Percentiles rank a stretch among this genome's conserved stretches.
Evolutionary conservation across 148 eudicot species (phyloP).

Genomic region (Cornus florida): DNA sequence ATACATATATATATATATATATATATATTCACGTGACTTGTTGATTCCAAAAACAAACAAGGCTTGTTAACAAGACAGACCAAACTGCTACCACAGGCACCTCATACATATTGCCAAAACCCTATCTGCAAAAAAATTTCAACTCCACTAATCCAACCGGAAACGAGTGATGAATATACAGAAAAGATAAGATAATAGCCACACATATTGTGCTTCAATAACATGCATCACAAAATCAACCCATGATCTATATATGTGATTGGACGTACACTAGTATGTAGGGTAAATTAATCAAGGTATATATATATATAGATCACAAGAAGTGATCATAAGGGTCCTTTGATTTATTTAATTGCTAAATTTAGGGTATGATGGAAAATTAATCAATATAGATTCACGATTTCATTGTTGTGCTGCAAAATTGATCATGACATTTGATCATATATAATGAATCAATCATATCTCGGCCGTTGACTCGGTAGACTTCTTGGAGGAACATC

Average conservation of each 20-base stretch:
- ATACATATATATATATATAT: background rate
- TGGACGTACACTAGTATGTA: background rate
- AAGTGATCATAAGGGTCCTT: background rate
- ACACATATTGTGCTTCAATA: background rate
- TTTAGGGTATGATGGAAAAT: background rate
- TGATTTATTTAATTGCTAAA: too few relatives aligned
- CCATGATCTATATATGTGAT: background rate
- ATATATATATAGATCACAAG: too few relatives aligned
- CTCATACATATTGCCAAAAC: slow-evolving; percentile 19
- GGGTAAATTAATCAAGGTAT: too few relatives aligned
- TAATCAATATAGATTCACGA: too few relatives aligned
- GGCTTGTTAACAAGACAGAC: slow-evolving; percentile 5
- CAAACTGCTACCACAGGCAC: slow-evolving; percentile 50
- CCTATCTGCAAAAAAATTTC: slow-evolving; percentile 23
- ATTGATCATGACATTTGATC: background rate
- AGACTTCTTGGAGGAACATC: background rate
- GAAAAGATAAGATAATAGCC: slow-evolving; percentile 12
- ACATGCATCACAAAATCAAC: background rate
- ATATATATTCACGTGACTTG: slow-evolving; percentile 49
- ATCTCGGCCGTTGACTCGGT: background rate
- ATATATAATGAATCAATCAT: too few relatives aligned
- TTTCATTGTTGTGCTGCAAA: background rate
- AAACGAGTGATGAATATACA: background rate
- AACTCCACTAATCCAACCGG: background rate
- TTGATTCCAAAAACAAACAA: slow-evolving; percentile 33